Percentiles rank a stretch among this genome's conserved stretches.
phyloP scores from a whole-genome alignment of 192 early-diverging fungal genomes.

The Funneliformis geosporum region DNA sequence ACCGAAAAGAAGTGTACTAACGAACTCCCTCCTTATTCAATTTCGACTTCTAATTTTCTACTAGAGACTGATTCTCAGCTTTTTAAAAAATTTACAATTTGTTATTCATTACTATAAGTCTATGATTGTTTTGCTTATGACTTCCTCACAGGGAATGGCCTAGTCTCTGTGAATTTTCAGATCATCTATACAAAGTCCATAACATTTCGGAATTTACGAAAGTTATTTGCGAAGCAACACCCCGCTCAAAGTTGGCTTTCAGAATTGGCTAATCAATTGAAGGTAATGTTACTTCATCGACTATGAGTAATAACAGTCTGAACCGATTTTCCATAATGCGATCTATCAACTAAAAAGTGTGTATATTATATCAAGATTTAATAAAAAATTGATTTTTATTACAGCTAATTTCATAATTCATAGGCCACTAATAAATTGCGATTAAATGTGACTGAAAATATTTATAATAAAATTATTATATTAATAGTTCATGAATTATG shows the following conservation, averaged over 20 bases:
- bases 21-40: background rate
- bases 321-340: background rate
- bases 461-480: no score
- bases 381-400: no score
- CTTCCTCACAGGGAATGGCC: constrained; percentile 4
- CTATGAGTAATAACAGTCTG: background rate
- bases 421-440: no score
- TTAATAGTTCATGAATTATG: no score
- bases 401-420: no score
- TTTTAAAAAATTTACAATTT: constrained; percentile 4
- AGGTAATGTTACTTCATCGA: background rate
- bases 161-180: background rate
- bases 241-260: background rate
- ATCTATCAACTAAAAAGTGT: no score
- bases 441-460: no score
- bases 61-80: background rate
- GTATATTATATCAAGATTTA: no score
- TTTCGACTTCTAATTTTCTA: background rate
- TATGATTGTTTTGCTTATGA: constrained; percentile 9
- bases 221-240: background rate
- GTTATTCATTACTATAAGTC: constrained; percentile 2
- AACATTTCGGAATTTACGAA: background rate
- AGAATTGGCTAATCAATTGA: background rate
- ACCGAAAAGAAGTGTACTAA: no score
- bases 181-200: background rate